phyloP scores from a whole-genome alignment of 2,329 filamentous ascomycete genomes.

The Cucurbitaria berberidis region DNA sequence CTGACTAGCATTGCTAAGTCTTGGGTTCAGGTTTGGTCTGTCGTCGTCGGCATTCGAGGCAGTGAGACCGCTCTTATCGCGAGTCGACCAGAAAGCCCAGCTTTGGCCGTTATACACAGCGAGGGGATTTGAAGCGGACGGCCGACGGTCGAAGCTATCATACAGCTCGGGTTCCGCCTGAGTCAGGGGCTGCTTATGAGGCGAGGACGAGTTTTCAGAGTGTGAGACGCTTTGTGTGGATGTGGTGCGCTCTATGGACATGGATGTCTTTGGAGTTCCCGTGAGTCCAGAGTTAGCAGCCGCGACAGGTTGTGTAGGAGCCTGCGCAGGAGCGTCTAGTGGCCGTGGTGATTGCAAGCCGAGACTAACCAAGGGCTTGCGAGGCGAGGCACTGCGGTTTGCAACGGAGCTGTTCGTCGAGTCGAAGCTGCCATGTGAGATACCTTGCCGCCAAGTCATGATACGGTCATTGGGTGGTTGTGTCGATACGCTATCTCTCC shows the following conservation, averaged over 20 bases:
- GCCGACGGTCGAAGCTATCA: conserved; percentile 24
- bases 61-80: conserved; percentile 3
- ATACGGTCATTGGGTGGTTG: conserved; percentile 75
- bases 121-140: conserved; percentile 51
- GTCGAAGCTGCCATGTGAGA: conserved; percentile 61
- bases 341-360: conserved; percentile 23
- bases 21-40: conserved; percentile 41
- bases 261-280: conserved; percentile 30
- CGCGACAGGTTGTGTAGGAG: conserved; percentile 15
- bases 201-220: conserved; percentile 7
- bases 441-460: conserved; percentile 81
- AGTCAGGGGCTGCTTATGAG: not conserved
- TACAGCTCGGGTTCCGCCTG: conserved; percentile 1
- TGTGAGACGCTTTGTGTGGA: conserved; percentile 16
- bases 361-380: conserved; percentile 48
- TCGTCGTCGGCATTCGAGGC: conserved; percentile 20
- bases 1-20: conserved; percentile 58
- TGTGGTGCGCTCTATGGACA: conserved; percentile 20
- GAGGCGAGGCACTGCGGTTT: conserved; percentile 56
- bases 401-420: conserved; percentile 33
- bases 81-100: conserved; percentile 61
- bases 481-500: conserved; percentile 54
- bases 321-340: conserved; percentile 27
- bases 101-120: conserved; percentile 58
- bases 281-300: conserved; percentile 19